Evolutionary conservation across 139 green algal genomes (phyloP).

Genomic region (Diplosphaera chodatii): DNA sequence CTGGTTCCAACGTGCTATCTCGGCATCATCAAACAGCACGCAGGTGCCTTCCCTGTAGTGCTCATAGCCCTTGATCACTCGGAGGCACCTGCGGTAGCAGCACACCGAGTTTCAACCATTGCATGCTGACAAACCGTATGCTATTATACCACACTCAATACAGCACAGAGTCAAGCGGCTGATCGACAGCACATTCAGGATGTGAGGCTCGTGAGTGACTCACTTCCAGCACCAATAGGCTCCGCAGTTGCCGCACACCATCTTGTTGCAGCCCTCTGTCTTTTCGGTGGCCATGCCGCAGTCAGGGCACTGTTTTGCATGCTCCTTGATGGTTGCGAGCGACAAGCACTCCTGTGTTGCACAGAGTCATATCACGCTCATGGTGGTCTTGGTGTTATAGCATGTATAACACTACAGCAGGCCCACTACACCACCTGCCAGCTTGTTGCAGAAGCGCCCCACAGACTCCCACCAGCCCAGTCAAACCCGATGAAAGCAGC

Average conservation of each 20-base stretch:
- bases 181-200: too few species aligned
- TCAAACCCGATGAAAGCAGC: too few species aligned
- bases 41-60: slow-evolving; percentile 23
- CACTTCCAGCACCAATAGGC: slow-evolving; percentile 56
- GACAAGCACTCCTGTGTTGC: slow-evolving; percentile 29
- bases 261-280: slow-evolving; percentile 86
- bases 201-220: too few species aligned
- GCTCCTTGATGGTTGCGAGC: slow-evolving; percentile 27
- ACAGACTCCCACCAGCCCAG: too few species aligned
- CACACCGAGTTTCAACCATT: too few species aligned
- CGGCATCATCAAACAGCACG: slow-evolving; percentile 55
- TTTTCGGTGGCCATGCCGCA: slow-evolving; percentile 64
- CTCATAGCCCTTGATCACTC: background rate
- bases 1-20: slow-evolving; percentile 48
- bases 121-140: too few species aligned
- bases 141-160: too few species aligned
- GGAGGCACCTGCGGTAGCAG: background rate
- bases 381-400: background rate
- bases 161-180: too few species aligned
- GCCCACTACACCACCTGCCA: too few species aligned
- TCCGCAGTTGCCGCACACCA: slow-evolving; percentile 66
- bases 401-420: too few species aligned
- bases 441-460: too few species aligned
- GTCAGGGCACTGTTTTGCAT: slow-evolving; percentile 49
- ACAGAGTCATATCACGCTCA: too few species aligned